phyloP scores from a whole-genome alignment of 768 basidiomycete genomes.

The Suillus bovinus region DNA sequence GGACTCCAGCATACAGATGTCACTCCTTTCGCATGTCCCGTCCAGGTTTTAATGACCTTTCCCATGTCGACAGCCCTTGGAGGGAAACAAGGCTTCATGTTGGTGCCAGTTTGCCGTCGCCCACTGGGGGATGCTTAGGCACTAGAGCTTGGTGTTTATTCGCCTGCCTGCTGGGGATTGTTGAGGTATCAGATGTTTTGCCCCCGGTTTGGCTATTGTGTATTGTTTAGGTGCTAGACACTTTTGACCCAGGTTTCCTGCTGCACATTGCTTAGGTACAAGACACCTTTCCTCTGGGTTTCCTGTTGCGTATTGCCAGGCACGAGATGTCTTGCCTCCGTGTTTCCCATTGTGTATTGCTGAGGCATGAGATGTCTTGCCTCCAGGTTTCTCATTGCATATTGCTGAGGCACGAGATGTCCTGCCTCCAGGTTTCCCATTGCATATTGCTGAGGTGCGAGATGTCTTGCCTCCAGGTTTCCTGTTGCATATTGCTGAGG shows the following conservation, averaged over 20 bases:
- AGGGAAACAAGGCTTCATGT: conserved; percentile 1
- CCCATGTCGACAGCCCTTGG: too few relatives aligned
- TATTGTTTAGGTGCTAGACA: not conserved
- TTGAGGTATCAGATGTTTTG: not conserved
- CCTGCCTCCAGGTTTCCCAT: not conserved
- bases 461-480: not conserved
- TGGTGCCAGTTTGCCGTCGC: conserved; percentile 9
- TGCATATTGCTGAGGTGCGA: not conserved
- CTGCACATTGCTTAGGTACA: too few relatives aligned
- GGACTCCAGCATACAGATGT: not conserved
- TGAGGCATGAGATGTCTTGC: too few relatives aligned
- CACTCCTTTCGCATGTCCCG: not conserved
- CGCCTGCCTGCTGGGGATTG: not conserved
- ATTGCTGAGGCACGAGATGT: not conserved
- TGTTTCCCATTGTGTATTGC: too few relatives aligned
- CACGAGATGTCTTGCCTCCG: too few relatives aligned
- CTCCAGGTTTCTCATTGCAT: not conserved
- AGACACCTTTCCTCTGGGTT: not conserved
- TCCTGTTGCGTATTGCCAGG: too few relatives aligned
- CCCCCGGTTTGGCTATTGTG: not conserved
- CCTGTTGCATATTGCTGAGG: not conserved
- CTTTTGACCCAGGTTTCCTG: too few relatives aligned
- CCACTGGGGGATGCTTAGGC: conserved; percentile 5
- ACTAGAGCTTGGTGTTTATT: not conserved
- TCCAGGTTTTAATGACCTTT: not conserved